These are phyloP conservation scores for Naematelia encephala DNA, from an alignment of 768 basidiomycete genomes.

Conservation along the genomic window DNA sequence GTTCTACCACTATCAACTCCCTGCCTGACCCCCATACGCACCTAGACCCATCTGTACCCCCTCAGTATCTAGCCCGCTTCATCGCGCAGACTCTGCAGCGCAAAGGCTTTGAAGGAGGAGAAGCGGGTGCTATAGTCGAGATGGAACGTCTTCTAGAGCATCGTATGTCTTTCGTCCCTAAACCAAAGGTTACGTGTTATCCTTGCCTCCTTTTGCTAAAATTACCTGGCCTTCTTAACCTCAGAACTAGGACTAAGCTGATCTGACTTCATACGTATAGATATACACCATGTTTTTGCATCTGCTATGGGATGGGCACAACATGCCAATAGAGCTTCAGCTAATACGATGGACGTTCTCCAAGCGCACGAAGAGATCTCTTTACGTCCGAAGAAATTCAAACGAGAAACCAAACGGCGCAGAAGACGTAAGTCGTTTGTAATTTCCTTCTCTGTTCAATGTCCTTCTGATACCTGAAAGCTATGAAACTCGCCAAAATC, in stretches of 20 bases:
- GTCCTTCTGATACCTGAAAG: no score
- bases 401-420: constrained; percentile 13
- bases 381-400: neutral
- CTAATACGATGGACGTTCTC: constrained; percentile 12
- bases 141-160: constrained; percentile 35
- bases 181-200: no score
- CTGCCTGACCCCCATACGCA: constrained; percentile 3
- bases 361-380: constrained; percentile 11
- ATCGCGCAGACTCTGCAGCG: constrained; percentile 24
- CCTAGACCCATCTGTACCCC: constrained; percentile 20
- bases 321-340: constrained; percentile 2
- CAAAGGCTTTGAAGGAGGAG: constrained; percentile 34
- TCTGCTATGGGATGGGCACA: constrained; percentile 2
- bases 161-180: constrained; percentile 16
- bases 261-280: constrained; percentile 5
- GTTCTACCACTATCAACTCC: neutral
- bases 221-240: no score
- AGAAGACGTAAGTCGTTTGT: constrained; percentile 11
- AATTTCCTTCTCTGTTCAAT: neutral
- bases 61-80: constrained; percentile 22
- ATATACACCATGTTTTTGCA: constrained; percentile 19
- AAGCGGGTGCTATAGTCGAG: constrained; percentile 39
- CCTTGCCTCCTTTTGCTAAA: no score
- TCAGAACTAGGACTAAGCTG: no score
- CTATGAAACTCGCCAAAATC: neutral